Conservation (phyloP, 129 eudicot species). For the Escallonia herrerae region DNA sequence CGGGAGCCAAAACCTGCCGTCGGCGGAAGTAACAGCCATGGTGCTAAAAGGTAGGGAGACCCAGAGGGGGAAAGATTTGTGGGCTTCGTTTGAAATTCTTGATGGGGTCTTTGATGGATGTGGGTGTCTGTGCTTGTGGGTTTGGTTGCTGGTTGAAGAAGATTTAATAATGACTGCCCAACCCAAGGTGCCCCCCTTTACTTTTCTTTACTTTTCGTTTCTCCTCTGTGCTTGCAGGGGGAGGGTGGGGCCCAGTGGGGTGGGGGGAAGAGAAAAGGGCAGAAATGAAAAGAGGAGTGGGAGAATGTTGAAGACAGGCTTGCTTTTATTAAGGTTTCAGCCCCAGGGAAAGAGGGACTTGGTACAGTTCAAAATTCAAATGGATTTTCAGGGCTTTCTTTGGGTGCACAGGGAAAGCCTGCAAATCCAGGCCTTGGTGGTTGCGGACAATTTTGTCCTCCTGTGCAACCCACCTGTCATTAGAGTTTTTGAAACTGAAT, state of each 20-base stretch:
- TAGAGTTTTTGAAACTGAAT: no score
- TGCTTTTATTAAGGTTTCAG: neutral
- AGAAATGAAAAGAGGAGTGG: no score
- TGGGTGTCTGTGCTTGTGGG: neutral
- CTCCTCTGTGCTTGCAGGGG: neutral
- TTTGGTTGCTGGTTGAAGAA: slow-evolving; percentile 12
- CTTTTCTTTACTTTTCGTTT: no score
- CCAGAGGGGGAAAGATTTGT: neutral
- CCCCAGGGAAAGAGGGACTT: slow-evolving; percentile 15
- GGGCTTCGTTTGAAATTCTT: neutral
- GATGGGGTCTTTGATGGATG: slow-evolving; percentile 4
- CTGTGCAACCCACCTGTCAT: slow-evolving; percentile 7
- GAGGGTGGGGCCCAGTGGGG: no score
- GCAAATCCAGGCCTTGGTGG: slow-evolving; percentile 17
- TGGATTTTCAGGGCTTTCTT: neutral
- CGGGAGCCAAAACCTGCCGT: slow-evolving; percentile 40
- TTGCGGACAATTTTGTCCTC: slow-evolving; percentile 24
- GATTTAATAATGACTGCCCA: slow-evolving; percentile 27
- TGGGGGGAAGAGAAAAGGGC: no score
- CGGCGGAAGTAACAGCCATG: slow-evolving; percentile 24
- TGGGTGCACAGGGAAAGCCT: neutral
- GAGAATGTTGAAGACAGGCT: no score
- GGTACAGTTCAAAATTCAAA: slow-evolving; percentile 18
- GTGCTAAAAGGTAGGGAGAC: neutral
- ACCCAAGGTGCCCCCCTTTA: neutral